phyloP scores from a whole-genome alignment of 2,329 filamentous ascomycete genomes.

The Fusarium incarnatum region DNA sequence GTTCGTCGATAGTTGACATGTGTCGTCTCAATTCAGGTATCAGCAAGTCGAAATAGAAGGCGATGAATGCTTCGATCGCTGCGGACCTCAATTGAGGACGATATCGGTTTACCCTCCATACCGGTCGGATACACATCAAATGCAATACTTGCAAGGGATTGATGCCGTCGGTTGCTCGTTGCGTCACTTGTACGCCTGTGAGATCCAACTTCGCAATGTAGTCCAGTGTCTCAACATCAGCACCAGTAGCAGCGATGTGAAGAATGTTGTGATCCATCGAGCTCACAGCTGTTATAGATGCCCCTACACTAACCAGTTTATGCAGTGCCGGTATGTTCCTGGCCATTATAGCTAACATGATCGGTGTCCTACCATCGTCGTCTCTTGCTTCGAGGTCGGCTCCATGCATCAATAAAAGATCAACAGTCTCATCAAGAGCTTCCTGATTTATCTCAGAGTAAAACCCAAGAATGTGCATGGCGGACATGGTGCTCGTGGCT shows the following conservation, averaged over 20 bases:
- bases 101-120: accelerated
- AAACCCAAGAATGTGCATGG: neutral
- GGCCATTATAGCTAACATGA: accelerated
- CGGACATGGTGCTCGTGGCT: neutral
- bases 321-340: accelerated
- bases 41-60: constrained; percentile 8
- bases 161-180: accelerated
- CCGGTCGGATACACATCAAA: accelerated
- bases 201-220: neutral
- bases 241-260: accelerated
- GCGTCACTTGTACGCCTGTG: neutral
- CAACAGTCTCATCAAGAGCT: accelerated
- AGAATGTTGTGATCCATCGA: accelerated
- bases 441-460: accelerated
- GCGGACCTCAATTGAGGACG: accelerated
- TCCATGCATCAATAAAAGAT: neutral
- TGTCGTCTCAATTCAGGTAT: neutral
- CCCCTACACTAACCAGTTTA: neutral
- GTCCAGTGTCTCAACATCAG: neutral
- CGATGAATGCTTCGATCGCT: neutral
- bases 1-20: neutral
- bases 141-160: neutral
- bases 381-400: neutral
- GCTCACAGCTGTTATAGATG: neutral
- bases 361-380: accelerated